Evolutionary conservation across 83 land plant species (phyloP).

Genomic region (Picea abies): DNA sequence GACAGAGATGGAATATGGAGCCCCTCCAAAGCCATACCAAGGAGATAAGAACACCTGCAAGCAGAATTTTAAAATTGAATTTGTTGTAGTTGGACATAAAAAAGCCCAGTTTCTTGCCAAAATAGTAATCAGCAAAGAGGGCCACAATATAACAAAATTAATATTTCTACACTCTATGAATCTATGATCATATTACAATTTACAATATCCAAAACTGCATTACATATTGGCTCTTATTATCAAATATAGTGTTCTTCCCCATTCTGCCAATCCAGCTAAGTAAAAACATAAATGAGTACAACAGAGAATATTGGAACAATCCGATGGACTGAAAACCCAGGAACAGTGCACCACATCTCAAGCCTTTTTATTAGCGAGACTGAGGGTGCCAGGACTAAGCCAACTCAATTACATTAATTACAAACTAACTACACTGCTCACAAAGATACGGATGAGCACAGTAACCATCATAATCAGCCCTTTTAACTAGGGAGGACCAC

Average conservation of each 20-base stretch:
- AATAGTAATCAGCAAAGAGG: background rate
- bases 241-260: background rate
- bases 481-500: no score
- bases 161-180: background rate
- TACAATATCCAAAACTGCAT: background rate
- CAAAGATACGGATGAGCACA: no score
- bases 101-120: background rate
- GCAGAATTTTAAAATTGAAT: background rate
- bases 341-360: no score
- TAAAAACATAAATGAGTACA: background rate
- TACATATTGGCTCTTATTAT: background rate
- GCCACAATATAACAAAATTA: background rate
- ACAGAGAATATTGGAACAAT: no score
- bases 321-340: no score
- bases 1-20: background rate
- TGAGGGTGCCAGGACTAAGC: no score
- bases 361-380: no score
- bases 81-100: background rate
- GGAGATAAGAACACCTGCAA: conserved; percentile 10
- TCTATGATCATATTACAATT: background rate
- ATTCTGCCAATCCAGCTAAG: background rate
- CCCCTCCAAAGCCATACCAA: conserved; percentile 9
- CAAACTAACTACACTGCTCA: no score
- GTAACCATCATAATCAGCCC: no score
- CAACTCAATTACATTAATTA: no score